Evolutionary conservation across 345 rosid genomes (phyloP), one percentile per base, ranked within the genome.

Genomic region (Brassica carinata): DNA sequence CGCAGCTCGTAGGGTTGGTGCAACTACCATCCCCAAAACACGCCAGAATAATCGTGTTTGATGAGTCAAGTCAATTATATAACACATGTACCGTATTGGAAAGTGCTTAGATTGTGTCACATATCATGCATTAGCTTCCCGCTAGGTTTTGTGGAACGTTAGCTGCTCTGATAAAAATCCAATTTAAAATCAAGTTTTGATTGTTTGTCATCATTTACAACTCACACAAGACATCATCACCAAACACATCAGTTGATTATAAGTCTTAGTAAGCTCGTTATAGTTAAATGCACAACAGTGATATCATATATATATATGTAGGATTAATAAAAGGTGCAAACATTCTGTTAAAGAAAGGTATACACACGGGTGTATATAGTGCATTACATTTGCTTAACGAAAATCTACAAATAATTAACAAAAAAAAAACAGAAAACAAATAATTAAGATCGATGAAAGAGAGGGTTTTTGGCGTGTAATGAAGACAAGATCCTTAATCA

Each of bases 401-500:
- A 63, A 64, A 62, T 74, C 79, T 80, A 80, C 71, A 69, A 2
- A 63, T 8, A 51, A 48, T 61, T 14, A 74, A 80, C 58, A 51
- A 15, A 74, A 34, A 30, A 36, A 36, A 36, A 36, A 36, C 8
- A 40, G n/a, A 34, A 72, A 55, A 78, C 13, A 18, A 8, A 27
- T 29, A 48, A 26, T 10, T 29, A 67, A 58, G 38, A 58, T 29
- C 68, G 9, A 66, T 29, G 26, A 53, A 79, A 79, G 29, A 68
- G 59, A 7, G 26, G 1, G 5, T 26, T 34, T 59, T 30, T 85
- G 88, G 87, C 85, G 83, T 77, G 18, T 85, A 72, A 84, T 72
- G 88, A 79, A 70, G 85, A 86, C 91, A 85, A 59, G 77, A 77
- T 82, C 87, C 93, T 79, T 78, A 66, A 59, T 77, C 82, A 79